phyloP scores from a whole-genome alignment of 1,284 basidiomycete species.

The Peniophora sp. region DNA sequence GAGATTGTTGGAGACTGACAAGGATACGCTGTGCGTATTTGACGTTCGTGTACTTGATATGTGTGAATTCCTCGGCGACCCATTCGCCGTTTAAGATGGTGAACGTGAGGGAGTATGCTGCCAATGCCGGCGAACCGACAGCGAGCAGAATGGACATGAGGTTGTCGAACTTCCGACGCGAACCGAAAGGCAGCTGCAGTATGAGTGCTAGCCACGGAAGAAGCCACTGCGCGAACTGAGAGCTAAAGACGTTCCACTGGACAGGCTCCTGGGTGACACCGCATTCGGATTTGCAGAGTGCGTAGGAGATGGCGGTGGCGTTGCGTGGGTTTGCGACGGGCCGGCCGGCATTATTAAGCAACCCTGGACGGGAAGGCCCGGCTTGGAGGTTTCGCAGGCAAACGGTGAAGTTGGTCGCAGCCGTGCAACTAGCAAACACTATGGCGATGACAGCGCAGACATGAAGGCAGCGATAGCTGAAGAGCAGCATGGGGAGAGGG shows the following conservation, averaged over 20 bases:
- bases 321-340: too few species aligned
- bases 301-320: constrained; percentile 20
- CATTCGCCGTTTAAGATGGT: constrained; percentile 23
- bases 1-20: constrained; percentile 20
- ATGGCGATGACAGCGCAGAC: too few species aligned
- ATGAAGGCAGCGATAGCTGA: too few species aligned
- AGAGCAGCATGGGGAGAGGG: too few species aligned
- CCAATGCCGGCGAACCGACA: constrained; percentile 24
- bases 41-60: constrained; percentile 12
- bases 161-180: constrained; percentile 16
- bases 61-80: constrained; percentile 15
- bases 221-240: constrained; percentile 33
- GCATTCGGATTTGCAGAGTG: constrained; percentile 17
- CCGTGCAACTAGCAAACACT: too few species aligned
- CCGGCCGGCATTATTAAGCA: too few species aligned
- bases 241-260: constrained; percentile 28
- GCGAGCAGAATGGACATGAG: constrained; percentile 22
- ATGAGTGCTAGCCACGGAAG: constrained; percentile 35
- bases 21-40: constrained; percentile 15
- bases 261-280: constrained; percentile 20
- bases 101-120: constrained; percentile 22
- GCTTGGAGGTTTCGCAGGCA: too few species aligned
- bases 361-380: too few species aligned
- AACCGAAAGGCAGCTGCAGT: constrained; percentile 35
- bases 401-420: too few species aligned